These are phyloP conservation scores for Panaeolus cyanescens DNA, from an alignment of 768 basidiomycete genomes.

Conservation along the genomic window DNA sequence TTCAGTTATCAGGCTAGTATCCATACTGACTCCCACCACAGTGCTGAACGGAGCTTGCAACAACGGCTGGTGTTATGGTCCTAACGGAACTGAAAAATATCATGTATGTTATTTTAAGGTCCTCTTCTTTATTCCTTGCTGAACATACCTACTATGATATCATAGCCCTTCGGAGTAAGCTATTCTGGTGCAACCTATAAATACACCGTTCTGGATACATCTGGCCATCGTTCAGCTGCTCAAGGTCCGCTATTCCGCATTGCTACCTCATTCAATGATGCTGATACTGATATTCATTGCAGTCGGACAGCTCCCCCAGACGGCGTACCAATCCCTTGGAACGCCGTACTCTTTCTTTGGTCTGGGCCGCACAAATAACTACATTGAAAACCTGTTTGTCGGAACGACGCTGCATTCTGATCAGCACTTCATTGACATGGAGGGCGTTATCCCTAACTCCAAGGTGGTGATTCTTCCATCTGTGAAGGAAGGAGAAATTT, in stretches of 20 bases:
- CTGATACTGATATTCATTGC: neutral
- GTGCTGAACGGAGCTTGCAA: conserved; percentile 93
- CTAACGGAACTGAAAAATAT: conserved; percentile 64
- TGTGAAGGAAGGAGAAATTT: conserved; percentile 52
- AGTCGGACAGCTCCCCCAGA: conserved; percentile 91
- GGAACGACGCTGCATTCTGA: conserved; percentile 79
- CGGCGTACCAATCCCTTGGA: conserved; percentile 86
- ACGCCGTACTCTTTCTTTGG: conserved; percentile 97
- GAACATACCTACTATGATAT: neutral
- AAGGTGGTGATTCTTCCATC: conserved; percentile 93
- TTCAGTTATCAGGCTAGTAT: neutral
- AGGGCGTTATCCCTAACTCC: conserved; percentile 97
- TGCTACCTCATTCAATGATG: neutral
- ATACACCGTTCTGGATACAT: conserved; percentile 93
- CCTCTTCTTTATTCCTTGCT: neutral
- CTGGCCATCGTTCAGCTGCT: conserved; percentile 85
- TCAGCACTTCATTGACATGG: conserved; percentile 87
- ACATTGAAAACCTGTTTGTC: conserved; percentile 98
- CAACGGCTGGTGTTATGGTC: conserved; percentile 72
- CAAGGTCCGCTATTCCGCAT: conserved; percentile 53
- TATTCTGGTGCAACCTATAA: conserved; percentile 96
- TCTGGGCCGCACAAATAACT: conserved; percentile 97
- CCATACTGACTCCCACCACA: conserved; percentile 24
- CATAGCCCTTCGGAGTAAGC: conserved; percentile 89
- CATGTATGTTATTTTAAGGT: conserved; percentile 52